Evolutionary conservation across 2,329 filamentous ascomycete genomes (phyloP).

Genomic region (Penicillium sclerotigenum): DNA sequence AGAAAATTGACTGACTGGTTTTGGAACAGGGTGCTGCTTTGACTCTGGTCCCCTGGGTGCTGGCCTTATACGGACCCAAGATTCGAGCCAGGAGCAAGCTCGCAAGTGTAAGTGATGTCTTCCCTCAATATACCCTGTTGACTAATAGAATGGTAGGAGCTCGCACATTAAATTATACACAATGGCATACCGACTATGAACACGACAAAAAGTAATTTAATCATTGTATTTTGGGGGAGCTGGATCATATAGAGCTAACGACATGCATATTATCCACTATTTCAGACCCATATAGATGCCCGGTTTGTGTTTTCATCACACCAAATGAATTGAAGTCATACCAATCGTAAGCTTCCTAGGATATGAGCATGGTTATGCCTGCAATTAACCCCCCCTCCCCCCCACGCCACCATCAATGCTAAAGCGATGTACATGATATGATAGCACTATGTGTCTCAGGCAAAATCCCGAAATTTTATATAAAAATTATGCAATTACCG

Average conservation of each 20-base stretch:
- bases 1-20: slow-evolving; percentile 5
- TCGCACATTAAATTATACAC: slow-evolving; percentile 13
- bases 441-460: not conserved
- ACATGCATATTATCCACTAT: slow-evolving; percentile 2
- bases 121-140: too few relatives aligned
- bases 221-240: not conserved
- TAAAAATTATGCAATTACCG: slow-evolving; percentile 8
- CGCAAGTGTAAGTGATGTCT: slow-evolving; percentile 54
- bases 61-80: slow-evolving; percentile 72
- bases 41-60: slow-evolving; percentile 80
- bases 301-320: not conserved
- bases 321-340: not conserved
- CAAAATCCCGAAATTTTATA: not conserved
- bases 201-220: slow-evolving; percentile 4
- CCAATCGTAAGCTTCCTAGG: not conserved
- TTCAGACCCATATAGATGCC: not conserved
- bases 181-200: not conserved
- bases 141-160: slow-evolving; percentile 16
- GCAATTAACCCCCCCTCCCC: not conserved
- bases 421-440: not conserved
- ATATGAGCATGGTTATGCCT: not conserved
- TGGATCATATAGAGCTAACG: not conserved
- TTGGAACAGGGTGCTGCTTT: slow-evolving; percentile 51
- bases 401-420: too few relatives aligned
- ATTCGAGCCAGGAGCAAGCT: slow-evolving; percentile 76